phyloP scores from a whole-genome alignment of 2,329 filamentous ascomycete species.

The Phaeomoniella chlamydospora region DNA sequence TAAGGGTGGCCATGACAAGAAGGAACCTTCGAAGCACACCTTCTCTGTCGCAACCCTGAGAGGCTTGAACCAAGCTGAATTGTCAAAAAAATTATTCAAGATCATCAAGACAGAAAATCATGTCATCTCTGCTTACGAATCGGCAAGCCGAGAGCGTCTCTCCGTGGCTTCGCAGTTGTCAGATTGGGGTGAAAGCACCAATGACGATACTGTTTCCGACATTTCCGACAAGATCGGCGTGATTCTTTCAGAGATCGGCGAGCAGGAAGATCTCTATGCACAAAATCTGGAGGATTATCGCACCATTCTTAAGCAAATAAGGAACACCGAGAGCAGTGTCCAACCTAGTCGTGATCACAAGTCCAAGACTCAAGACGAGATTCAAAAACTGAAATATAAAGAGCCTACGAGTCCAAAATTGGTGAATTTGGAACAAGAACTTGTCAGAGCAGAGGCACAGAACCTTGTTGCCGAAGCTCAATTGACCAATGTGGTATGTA shows the following conservation, averaged over 20 bases:
- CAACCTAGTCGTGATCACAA: conserved; percentile 84
- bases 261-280: conserved; percentile 82
- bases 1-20: conserved; percentile 15
- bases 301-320: conserved; percentile 70
- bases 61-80: conserved; percentile 70
- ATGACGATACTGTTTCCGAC: conserved; percentile 75
- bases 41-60: conserved; percentile 82
- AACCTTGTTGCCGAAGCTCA: conserved; percentile 93
- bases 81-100: conserved; percentile 76
- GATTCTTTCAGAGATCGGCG: conserved; percentile 78
- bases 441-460: conserved; percentile 90
- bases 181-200: conserved; percentile 89
- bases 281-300: conserved; percentile 78
- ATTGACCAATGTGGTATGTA: conserved; percentile 75
- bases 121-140: conserved; percentile 70
- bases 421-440: conserved; percentile 82
- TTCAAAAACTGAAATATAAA: conserved; percentile 79
- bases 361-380: conserved; percentile 80
- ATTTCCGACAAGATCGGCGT: conserved; percentile 94
- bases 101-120: conserved; percentile 93
- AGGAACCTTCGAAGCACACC: conserved; percentile 42
- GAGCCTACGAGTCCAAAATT: conserved; percentile 74
- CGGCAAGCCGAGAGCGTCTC: conserved; percentile 69
- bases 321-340: conserved; percentile 90
- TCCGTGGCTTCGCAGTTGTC: conserved; percentile 81